Base-by-base conservation (phyloP, 768 basidiomycete genomes). In the Multifurca ochricompacta region DNA sequence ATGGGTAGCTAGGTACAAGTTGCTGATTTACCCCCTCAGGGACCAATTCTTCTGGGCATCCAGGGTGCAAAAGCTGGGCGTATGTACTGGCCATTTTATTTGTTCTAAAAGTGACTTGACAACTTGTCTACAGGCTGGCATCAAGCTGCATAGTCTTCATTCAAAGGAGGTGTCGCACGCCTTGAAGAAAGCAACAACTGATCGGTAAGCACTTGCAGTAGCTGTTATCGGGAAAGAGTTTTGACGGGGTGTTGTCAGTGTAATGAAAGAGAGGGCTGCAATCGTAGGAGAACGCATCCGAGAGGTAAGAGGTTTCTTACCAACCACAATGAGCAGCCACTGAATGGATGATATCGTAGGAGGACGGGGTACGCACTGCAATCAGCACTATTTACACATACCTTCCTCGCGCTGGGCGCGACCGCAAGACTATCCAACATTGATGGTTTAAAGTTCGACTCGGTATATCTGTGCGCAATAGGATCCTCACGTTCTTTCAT, bases 31-130 rank as follows among this genome's bases (percentile, higher is more conserved):
- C 43, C 59, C 23, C 18, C 36, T 30, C 48, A 68, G 70, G 7
- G 81, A 82, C 61, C 81, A 82, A 64, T 81, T 71, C 62, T 82
- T 82, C 67, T 82, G 82, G 82, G 81, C 79, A 1, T 73, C 74
- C 7, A 68, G 81, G 34, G 80, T 83, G 14, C 78, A 82, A 59
- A 75, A 75, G 56, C 74, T 85, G 21, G 82, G 78, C 44, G 82
- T 79, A 55, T 48, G 77, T 65, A 42, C 37, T 50, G 28, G 25
- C 16, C n/a, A 3, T 13, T 40, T 32, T 36, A 13, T 44, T 9
- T 11, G 6, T 30, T 30, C 8, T 41, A 39, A 31, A 37, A n/a
- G 10, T 55, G 11, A 41, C 25, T 9, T 48, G 6, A 41, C 11
- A 37, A 21, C 4, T 21, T 34, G 28, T 46, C 11, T 30, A 9